Conservation (phyloP, 2,329 filamentous ascomycete species). For the Nemania sp. region DNA sequence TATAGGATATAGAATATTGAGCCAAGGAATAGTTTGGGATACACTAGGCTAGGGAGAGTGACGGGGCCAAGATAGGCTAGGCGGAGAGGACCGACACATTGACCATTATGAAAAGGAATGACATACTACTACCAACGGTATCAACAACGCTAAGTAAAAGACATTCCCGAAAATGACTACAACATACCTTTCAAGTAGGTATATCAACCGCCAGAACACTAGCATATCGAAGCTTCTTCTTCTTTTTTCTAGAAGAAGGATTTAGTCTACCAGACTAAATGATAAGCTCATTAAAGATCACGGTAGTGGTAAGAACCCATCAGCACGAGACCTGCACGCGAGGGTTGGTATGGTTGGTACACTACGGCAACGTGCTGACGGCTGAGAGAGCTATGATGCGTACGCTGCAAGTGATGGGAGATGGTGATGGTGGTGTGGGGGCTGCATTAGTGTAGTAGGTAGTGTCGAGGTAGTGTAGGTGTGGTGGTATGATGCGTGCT, state of each 20-base stretch:
- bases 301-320: slow-evolving; percentile 12
- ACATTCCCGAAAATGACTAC: not conserved
- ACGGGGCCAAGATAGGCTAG: not conserved
- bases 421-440: slow-evolving; percentile 12
- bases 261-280: not conserved
- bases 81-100: not conserved
- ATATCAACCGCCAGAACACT: not conserved
- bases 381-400: slow-evolving; percentile 1
- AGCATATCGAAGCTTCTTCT: not conserved
- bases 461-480: not conserved
- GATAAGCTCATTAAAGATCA: not conserved
- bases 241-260: not conserved
- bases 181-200: not conserved
- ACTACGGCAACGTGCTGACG: not conserved
- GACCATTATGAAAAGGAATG: slow-evolving; percentile 29
- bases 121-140: slow-evolving; percentile 14
- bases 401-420: no score
- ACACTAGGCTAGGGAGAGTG: slow-evolving; percentile 11
- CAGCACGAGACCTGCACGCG: not conserved
- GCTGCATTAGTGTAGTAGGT: not conserved
- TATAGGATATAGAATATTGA: slow-evolving; percentile 14
- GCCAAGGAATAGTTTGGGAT: slow-evolving; percentile 1
- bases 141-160: slow-evolving; percentile 1
- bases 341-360: not conserved
- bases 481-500: not conserved